Conservation (phyloP, 1,284 basidiomycete species). For the Cryptococcus neoformans region DNA sequence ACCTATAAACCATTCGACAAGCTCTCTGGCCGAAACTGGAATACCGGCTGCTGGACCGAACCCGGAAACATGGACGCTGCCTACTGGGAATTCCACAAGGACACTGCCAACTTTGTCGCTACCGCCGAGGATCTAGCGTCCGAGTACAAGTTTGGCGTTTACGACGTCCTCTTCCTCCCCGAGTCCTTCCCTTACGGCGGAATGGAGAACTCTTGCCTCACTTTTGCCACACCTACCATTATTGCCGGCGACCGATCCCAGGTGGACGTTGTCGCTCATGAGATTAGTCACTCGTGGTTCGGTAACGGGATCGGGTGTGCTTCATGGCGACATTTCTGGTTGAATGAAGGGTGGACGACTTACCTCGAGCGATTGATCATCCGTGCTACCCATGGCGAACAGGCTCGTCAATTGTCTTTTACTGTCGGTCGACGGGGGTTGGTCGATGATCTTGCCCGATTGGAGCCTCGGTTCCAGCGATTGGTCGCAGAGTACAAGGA, state of each 20-base stretch:
- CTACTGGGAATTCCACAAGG: conserved; percentile 84
- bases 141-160: conserved; percentile 77
- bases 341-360: conserved; percentile 91
- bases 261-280: conserved; percentile 77
- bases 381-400: conserved; percentile 67
- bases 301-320: conserved; percentile 66
- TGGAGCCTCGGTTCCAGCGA: conserved; percentile 66
- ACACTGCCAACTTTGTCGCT: conserved; percentile 71
- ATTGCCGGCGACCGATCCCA: conserved; percentile 78
- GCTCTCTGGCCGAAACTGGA: conserved; percentile 66
- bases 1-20: conserved; percentile 66
- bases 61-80: conserved; percentile 74
- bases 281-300: conserved; percentile 65
- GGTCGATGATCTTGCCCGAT: conserved; percentile 62
- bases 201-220: conserved; percentile 62
- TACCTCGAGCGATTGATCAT: conserved; percentile 76
- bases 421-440: conserved; percentile 57
- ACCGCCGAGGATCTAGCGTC: conserved; percentile 71
- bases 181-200: conserved; percentile 86
- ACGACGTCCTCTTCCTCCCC: conserved; percentile 73
- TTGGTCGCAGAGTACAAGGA: conserved; percentile 78
- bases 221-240: conserved; percentile 83
- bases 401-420: conserved; percentile 66
- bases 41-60: conserved; percentile 83
- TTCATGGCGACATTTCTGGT: conserved; percentile 71